These are phyloP conservation scores for Rhizophagus clarus DNA, from an alignment of 192 early-diverging fungal species.

Conservation along the genomic window DNA sequence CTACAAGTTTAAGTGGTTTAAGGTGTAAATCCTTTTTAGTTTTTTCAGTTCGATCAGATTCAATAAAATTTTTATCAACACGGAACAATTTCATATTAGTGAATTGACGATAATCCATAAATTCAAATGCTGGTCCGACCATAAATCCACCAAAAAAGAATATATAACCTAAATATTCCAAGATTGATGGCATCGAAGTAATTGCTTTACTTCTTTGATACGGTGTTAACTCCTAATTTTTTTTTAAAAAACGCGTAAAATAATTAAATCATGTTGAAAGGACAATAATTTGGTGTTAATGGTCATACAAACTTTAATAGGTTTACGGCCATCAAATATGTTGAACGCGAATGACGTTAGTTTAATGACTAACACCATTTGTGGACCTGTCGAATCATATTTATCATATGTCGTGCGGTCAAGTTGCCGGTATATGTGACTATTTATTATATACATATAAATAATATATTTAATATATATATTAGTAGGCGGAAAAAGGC, in stretches of 20 bases:
- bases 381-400: constrained; percentile 87
- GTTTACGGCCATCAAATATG: constrained; percentile 73
- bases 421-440: constrained; percentile 54
- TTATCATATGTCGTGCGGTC: constrained; percentile 49
- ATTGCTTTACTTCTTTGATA: constrained; percentile 73
- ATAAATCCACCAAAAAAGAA: constrained; percentile 89
- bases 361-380: constrained; percentile 96
- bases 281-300: neutral
- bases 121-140: constrained; percentile 85
- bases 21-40: neutral
- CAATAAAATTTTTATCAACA: constrained; percentile 7
- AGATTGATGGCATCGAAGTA: constrained; percentile 59
- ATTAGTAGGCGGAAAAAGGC: neutral
- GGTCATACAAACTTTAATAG: constrained; percentile 34
- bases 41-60: no score
- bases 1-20: constrained; percentile 5
- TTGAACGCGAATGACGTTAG: constrained; percentile 86
- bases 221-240: constrained; percentile 59
- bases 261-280: neutral
- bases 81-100: constrained; percentile 41
- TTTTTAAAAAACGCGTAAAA: neutral
- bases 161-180: constrained; percentile 84
- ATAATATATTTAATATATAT: constrained; percentile 18
- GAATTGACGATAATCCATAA: constrained; percentile 59
- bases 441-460: no score